phyloP scores from a whole-genome alignment of 1,284 basidiomycete species.

The Vanrija pseudolonga region DNA sequence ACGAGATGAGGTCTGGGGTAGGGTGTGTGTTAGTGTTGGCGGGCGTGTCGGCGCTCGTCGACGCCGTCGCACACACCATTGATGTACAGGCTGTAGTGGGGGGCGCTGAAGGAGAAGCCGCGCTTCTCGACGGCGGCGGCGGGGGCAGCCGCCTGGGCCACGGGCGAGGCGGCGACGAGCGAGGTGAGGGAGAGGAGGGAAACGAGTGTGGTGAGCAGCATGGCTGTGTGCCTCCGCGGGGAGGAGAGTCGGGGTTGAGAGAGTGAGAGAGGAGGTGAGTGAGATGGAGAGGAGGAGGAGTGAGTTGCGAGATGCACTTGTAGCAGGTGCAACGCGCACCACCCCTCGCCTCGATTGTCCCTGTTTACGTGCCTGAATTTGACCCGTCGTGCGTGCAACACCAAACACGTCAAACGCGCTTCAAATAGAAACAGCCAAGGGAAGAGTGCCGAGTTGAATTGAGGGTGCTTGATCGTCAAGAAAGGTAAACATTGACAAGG shows the following conservation, averaged over 20 bases:
- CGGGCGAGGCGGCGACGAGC: slow-evolving; percentile 2
- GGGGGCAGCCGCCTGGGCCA: slow-evolving; percentile 3
- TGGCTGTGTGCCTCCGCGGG: not conserved
- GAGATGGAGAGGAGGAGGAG: not conserved
- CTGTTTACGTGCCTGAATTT: too few relatives aligned
- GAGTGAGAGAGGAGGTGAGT: not conserved
- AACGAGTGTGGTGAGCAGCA: slow-evolving; percentile 11
- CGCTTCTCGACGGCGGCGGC: slow-evolving; percentile 4
- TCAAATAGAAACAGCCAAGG: too few relatives aligned
- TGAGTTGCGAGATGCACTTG: not conserved
- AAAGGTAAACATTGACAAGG: too few relatives aligned
- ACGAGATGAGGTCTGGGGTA: slow-evolving; percentile 28
- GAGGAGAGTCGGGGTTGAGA: not conserved
- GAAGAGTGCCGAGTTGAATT: too few relatives aligned
- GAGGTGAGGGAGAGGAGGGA: slow-evolving; percentile 10
- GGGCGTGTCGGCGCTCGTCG: not conserved
- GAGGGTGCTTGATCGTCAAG: too few relatives aligned
- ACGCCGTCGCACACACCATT: slow-evolving; percentile 21
- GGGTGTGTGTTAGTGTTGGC: slow-evolving; percentile 20
- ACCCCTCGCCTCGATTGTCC: too few relatives aligned
- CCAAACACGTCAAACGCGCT: too few relatives aligned
- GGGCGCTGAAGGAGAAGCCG: slow-evolving; percentile 24
- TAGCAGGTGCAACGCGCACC: too few relatives aligned
- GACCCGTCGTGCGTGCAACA: too few relatives aligned
- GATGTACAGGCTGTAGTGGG: slow-evolving; percentile 46